These are phyloP conservation scores for Kwoniella mangroviensis DNA, from an alignment of 768 basidiomycete genomes.

Conservation along the genomic window DNA sequence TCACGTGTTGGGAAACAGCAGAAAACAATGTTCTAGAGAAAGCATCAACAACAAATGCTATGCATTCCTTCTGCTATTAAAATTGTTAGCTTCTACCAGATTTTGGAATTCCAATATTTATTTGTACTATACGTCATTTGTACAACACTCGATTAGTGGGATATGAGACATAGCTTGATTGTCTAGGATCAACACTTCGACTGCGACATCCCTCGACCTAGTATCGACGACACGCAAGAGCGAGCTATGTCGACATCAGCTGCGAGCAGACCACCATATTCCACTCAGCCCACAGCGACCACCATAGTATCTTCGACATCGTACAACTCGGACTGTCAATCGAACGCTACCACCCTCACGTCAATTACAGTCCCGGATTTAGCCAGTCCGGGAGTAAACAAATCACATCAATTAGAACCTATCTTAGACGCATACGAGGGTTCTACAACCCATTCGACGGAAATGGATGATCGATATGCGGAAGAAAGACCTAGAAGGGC, in stretches of 20 bases:
- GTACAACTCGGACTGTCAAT: constrained; percentile 32
- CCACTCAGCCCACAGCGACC: constrained; percentile 31
- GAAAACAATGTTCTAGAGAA: not conserved
- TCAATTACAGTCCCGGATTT: constrained; percentile 45
- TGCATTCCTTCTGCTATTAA: not conserved
- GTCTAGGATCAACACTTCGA: constrained; percentile 16
- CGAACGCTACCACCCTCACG: constrained; percentile 31
- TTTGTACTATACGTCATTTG: not conserved
- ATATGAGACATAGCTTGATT: constrained; percentile 21
- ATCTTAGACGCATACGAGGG: constrained; percentile 36
- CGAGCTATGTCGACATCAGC: not conserved
- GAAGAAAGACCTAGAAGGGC: constrained; percentile 19
- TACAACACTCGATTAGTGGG: too few species aligned
- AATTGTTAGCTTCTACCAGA: not conserved
- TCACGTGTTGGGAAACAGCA: constrained; percentile 9
- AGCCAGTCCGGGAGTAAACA: constrained; percentile 26
- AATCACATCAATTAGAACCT: constrained; percentile 25
- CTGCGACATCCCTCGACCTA: not conserved
- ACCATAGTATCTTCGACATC: constrained; percentile 38
- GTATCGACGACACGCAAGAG: not conserved
- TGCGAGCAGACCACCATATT: constrained; percentile 26
- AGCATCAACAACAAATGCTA: not conserved
- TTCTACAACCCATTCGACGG: not conserved
- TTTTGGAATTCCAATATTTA: not conserved
- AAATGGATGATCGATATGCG: constrained; percentile 22